Percentiles rank a stretch among this genome's conserved stretches.
Evolutionary conservation across 202 grass and related monocot species (phyloP).

Genomic region (Schoenoplectus tabernaemontani): DNA sequence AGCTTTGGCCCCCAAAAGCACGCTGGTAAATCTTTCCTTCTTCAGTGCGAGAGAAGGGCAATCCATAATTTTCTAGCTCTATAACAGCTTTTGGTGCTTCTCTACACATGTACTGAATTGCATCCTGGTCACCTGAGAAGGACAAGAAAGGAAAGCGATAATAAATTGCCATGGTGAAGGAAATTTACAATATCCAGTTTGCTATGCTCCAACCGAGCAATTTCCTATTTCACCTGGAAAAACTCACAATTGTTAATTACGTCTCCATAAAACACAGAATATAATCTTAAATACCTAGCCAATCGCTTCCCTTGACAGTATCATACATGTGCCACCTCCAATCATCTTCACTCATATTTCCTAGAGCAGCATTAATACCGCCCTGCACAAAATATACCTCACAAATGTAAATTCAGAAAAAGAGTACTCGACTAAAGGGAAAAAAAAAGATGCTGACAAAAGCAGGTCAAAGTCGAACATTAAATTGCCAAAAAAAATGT

Average conservation of each 20-base stretch:
- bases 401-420: neutral
- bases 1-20: conserved; percentile 97
- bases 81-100: conserved; percentile 99
- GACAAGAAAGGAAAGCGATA: conserved; percentile 6
- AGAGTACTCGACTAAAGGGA: neutral
- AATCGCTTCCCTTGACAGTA: conserved; percentile 97
- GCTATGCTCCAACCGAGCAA: neutral
- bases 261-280: neutral
- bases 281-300: conserved; percentile 51
- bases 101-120: conserved; percentile 99
- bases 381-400: conserved; percentile 38
- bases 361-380: conserved; percentile 95
- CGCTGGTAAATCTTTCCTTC: conserved; percentile 98
- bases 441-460: neutral
- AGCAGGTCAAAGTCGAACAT: conserved; percentile 1
- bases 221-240: neutral
- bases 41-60: conserved; percentile 95
- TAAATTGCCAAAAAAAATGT: conserved; percentile 3
- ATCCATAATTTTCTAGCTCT: conserved; percentile 95
- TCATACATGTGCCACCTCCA: conserved; percentile 99
- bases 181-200: neutral
- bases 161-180: neutral
- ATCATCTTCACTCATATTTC: conserved; percentile 99
- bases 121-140: conserved; percentile 83
- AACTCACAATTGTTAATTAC: neutral